These are phyloP conservation scores for Phytophthora cryptogea DNA, from an alignment of 352 stramenopile species.

Conservation along the genomic window DNA sequence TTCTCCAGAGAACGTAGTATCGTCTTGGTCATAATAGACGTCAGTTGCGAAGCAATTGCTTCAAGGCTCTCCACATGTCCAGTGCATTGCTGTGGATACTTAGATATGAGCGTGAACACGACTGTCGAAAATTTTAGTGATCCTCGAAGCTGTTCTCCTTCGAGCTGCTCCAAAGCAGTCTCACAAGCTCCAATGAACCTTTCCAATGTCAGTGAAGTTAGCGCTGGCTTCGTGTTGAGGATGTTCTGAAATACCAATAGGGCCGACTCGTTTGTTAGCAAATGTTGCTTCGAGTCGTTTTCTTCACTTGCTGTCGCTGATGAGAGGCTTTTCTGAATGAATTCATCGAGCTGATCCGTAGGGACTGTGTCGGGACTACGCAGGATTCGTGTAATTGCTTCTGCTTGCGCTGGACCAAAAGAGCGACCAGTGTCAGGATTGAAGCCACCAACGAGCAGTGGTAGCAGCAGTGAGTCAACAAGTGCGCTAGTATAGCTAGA, in stretches of 20 bases:
- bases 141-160: constrained; percentile 33
- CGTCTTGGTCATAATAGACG: constrained; percentile 68
- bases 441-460: constrained; percentile 39
- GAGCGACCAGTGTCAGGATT: constrained; percentile 1
- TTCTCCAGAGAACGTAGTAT: constrained; percentile 70
- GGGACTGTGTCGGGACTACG: constrained; percentile 49
- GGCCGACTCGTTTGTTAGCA: constrained; percentile 67
- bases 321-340: constrained; percentile 44
- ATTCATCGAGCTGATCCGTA: constrained; percentile 50
- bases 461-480: constrained; percentile 59
- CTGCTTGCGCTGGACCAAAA: constrained; percentile 58
- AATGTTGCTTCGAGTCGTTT: constrained; percentile 23
- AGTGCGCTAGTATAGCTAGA: constrained; percentile 50
- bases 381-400: constrained; percentile 73
- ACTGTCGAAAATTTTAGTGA: constrained; percentile 69
- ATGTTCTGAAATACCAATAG: constrained; percentile 79
- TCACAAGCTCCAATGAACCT: constrained; percentile 52
- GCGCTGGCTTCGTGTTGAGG: constrained; percentile 57
- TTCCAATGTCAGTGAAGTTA: constrained; percentile 53
- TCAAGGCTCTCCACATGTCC: constrained; percentile 51
- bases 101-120: constrained; percentile 69
- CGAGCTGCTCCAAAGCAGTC: constrained; percentile 38
- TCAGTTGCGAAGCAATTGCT: constrained; percentile 46
- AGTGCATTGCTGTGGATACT: constrained; percentile 56
- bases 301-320: constrained; percentile 1